phyloP scores from a whole-genome alignment of 805 yeast genomes.

The Suhomyces sp. region DNA sequence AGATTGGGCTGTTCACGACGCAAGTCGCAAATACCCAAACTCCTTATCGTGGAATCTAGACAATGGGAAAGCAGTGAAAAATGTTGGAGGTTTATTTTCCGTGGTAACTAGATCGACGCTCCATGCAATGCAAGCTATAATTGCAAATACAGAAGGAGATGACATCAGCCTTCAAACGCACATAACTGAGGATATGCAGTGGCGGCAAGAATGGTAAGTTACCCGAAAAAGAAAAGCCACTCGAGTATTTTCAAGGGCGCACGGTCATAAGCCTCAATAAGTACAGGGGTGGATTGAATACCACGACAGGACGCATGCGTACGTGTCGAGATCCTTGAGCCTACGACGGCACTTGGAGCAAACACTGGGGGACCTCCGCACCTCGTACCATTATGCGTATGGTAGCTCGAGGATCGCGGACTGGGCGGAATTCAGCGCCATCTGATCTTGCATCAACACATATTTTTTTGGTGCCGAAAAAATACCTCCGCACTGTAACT shows the following conservation, averaged over 20 bases:
- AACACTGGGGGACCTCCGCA: background rate
- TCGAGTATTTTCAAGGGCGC: background rate
- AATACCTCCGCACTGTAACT: background rate
- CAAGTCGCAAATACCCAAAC: background rate
- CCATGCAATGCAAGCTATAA: background rate
- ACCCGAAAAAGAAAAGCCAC: background rate
- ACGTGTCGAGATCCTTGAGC: background rate
- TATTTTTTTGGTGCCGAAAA: background rate
- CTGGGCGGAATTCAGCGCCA: background rate
- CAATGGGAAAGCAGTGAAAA: background rate
- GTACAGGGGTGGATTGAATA: background rate
- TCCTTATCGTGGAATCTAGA: background rate
- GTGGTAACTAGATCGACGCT: background rate
- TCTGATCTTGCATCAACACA: background rate
- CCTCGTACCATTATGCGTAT: background rate
- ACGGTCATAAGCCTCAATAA: background rate
- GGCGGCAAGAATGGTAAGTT: background rate
- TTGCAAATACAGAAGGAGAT: background rate
- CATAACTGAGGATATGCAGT: background rate
- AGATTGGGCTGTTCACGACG: background rate
- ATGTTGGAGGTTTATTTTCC: background rate
- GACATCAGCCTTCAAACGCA: background rate
- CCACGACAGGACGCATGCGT: background rate
- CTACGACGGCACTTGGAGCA: background rate
- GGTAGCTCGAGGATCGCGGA: background rate